These are phyloP conservation scores for Dryas integrifolia DNA, from an alignment of 331 rosid genomes.

Conservation along the genomic window DNA sequence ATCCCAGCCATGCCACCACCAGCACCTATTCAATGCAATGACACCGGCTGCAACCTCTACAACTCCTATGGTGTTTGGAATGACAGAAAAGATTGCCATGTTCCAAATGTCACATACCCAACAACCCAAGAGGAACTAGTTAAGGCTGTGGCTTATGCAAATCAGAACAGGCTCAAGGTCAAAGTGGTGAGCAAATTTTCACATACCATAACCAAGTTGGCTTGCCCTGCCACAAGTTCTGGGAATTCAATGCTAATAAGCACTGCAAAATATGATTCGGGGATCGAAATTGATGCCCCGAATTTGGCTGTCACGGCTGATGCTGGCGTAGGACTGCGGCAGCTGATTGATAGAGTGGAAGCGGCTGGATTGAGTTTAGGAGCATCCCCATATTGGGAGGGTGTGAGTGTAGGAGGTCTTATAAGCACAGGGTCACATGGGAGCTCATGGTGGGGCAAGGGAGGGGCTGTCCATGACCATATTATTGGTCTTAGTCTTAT, in stretches of 20 bases:
- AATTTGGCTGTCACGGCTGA: conserved; percentile 49
- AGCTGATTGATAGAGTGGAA: conserved; percentile 55
- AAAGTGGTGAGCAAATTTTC: conserved; percentile 42
- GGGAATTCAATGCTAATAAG: conserved; percentile 36
- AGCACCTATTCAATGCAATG: conserved; percentile 49
- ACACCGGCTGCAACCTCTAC: conserved; percentile 48
- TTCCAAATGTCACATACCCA: conserved; percentile 44
- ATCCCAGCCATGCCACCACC: conserved; percentile 39
- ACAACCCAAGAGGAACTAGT: conserved; percentile 54
- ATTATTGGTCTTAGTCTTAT: conserved; percentile 49
- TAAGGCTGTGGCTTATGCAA: conserved; percentile 47
- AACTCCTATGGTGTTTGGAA: conserved; percentile 71
- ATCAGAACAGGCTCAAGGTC: conserved; percentile 39
- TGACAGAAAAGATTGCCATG: conserved; percentile 51
- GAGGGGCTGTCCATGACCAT: conserved; percentile 74
- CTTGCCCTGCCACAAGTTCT: conserved; percentile 30
- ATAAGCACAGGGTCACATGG: conserved; percentile 74
- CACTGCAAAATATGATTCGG: conserved; percentile 33
- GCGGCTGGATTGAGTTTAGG: conserved; percentile 51
- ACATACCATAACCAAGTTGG: conserved; percentile 42
- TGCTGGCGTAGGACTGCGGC: conserved; percentile 56
- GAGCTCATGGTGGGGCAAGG: conserved; percentile 84
- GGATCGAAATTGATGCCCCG: conserved; percentile 36
- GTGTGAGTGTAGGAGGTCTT: conserved; percentile 61
- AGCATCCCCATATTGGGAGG: conserved; percentile 78